phyloP scores from a whole-genome alignment of 805 yeast genomes.

The Cyberlindnera euphorbiae region DNA sequence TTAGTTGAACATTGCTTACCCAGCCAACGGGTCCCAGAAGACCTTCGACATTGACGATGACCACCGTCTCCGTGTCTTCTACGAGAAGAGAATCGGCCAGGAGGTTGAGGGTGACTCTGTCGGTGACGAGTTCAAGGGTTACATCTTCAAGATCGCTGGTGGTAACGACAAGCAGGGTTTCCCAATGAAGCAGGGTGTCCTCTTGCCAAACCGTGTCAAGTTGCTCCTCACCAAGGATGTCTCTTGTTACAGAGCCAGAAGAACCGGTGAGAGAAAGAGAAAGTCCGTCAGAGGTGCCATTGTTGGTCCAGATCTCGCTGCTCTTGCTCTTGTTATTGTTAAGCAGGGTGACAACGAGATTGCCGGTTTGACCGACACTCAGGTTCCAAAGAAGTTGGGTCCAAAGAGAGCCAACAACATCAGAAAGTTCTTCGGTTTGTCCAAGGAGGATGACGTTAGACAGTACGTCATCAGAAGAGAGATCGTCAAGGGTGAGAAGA shows the following conservation, averaged over 20 bases:
- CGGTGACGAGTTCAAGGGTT: slow-evolving; percentile 98
- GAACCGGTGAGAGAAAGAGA: slow-evolving; percentile 99
- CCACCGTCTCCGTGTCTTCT: slow-evolving; percentile 96
- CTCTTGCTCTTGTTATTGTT: slow-evolving; percentile 85
- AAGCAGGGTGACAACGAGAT: slow-evolving; percentile 97
- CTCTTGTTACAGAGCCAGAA: slow-evolving; percentile 99
- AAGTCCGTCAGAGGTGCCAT: slow-evolving; percentile 99
- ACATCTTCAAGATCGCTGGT: slow-evolving; percentile 97
- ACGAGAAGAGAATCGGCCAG: slow-evolving; percentile 99
- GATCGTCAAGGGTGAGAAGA: slow-evolving; percentile 95
- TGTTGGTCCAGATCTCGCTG: slow-evolving; percentile 96
- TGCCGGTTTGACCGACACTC: slow-evolving; percentile 90
- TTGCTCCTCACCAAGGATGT: slow-evolving; percentile 88
- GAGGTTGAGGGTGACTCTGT: slow-evolving; percentile 98
- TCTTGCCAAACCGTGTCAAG: slow-evolving; percentile 99
- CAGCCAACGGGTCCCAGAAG: slow-evolving; percentile 99
- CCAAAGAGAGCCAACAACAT: slow-evolving; percentile 99
- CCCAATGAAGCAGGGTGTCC: slow-evolving; percentile 99
- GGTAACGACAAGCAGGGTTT: slow-evolving; percentile 99
- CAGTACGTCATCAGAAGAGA: slow-evolving; percentile 97
- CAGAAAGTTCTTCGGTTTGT: slow-evolving; percentile 98
- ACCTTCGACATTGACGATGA: slow-evolving; percentile 97
- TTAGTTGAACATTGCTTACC: slow-evolving; percentile 98
- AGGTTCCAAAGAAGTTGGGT: slow-evolving; percentile 98
- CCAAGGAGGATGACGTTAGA: slow-evolving; percentile 67